These are phyloP conservation scores for Nyssa sinensis DNA, from an alignment of 148 eudicot genomes.

Conservation along the genomic window DNA sequence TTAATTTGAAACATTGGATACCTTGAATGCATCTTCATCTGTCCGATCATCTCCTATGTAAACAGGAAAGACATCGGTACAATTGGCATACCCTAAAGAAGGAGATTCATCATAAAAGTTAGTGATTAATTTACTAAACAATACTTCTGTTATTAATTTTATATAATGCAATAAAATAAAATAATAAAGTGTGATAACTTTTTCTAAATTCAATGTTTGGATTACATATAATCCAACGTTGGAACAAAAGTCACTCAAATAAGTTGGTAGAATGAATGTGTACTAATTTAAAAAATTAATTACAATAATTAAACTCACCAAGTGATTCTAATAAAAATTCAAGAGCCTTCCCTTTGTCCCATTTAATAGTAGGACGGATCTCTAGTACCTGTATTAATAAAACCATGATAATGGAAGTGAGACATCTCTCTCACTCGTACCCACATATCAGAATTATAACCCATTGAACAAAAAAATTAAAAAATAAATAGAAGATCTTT, in stretches of 20 bases:
- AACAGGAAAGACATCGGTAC: slow-evolving; percentile 74
- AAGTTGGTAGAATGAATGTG: too few relatives aligned
- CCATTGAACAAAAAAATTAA: slow-evolving; percentile 9
- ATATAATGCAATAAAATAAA: too few relatives aligned
- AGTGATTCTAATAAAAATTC: slow-evolving; percentile 88
- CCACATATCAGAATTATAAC: background rate
- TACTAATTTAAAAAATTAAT: too few relatives aligned
- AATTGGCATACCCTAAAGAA: slow-evolving; percentile 56
- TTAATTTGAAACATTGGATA: slow-evolving; percentile 23
- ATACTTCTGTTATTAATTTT: too few relatives aligned
- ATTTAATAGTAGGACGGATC: slow-evolving; percentile 87
- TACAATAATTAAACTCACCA: slow-evolving; percentile 42
- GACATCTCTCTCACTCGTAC: background rate
- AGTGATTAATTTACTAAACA: background rate
- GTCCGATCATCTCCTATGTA: slow-evolving; percentile 94
- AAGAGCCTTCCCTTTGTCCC: slow-evolving; percentile 98
- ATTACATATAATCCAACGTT: background rate
- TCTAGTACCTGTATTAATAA: slow-evolving; percentile 62
- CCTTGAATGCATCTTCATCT: slow-evolving; percentile 97
- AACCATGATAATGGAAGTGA: background rate
- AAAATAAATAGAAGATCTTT: background rate
- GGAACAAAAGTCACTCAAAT: too few relatives aligned
- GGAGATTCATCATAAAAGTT: slow-evolving; percentile 4
- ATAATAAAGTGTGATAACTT: too few relatives aligned
- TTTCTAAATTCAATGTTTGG: background rate